Evolutionary conservation across 1,284 basidiomycete species (phyloP).

Genomic region (Porphyrellus sp.): DNA sequence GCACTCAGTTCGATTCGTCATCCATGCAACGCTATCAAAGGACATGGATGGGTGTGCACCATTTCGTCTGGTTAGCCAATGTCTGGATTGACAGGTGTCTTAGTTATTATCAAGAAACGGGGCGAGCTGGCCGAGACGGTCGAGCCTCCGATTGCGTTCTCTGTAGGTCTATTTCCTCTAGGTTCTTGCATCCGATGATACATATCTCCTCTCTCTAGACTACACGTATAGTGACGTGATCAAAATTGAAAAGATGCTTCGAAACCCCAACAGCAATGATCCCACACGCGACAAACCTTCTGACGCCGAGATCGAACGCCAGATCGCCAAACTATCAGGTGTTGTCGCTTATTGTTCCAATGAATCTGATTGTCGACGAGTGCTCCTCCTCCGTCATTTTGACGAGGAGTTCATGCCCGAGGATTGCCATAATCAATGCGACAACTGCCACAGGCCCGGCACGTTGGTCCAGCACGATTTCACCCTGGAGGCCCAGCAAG

Average conservation of each 20-base stretch:
- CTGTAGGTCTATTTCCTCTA: conserved; percentile 36
- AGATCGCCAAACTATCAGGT: conserved; percentile 49
- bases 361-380: conserved; percentile 82
- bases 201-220: conserved; percentile 36
- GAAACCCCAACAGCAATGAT: conserved; percentile 42
- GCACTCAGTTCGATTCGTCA: conserved; percentile 66
- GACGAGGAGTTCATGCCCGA: conserved; percentile 60
- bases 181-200: neutral
- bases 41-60: conserved; percentile 59
- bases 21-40: conserved; percentile 70
- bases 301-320: conserved; percentile 52
- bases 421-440: conserved; percentile 64
- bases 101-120: conserved; percentile 83
- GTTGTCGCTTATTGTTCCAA: conserved; percentile 78
- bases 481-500: conserved; percentile 48
- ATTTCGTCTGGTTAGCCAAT: neutral
- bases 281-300: conserved; percentile 35
- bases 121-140: conserved; percentile 81
- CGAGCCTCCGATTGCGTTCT: conserved; percentile 60
- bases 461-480: conserved; percentile 48
- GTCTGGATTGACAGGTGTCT: conserved; percentile 3
- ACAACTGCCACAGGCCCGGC: conserved; percentile 65
- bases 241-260: conserved; percentile 51
- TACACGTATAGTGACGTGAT: conserved; percentile 55
- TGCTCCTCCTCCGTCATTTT: conserved; percentile 76